Percentiles rank a stretch among this genome's conserved stretches.
Evolutionary conservation across 2,329 filamentous ascomycete genomes (phyloP).

Genomic region (Pseudogymnoascus sp.): DNA sequence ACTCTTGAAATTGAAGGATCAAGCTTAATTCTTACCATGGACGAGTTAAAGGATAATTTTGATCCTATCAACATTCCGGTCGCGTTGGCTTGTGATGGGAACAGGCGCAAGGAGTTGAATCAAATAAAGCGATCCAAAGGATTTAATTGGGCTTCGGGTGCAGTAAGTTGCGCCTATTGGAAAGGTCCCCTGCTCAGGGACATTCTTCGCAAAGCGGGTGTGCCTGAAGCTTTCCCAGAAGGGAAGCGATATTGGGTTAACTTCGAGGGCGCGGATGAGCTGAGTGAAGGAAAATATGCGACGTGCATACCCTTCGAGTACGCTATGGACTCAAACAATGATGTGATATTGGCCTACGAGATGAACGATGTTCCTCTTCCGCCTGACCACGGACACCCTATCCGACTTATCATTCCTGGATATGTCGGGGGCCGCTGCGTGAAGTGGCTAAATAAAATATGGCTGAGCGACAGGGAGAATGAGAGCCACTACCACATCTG

Average conservation of each 20-base stretch:
- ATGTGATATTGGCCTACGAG: slow-evolving; percentile 40
- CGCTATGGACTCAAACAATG: slow-evolving; percentile 38
- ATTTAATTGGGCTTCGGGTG: slow-evolving; percentile 39
- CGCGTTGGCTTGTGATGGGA: slow-evolving; percentile 41
- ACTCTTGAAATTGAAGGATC: slow-evolving; percentile 35
- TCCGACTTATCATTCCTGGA: slow-evolving; percentile 35
- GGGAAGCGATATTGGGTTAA: slow-evolving; percentile 35
- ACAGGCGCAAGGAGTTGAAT: slow-evolving; percentile 43
- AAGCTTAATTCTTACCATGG: slow-evolving; percentile 31
- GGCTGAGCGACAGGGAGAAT: slow-evolving; percentile 36
- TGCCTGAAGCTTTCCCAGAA: slow-evolving; percentile 20
- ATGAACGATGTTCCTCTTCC: slow-evolving; percentile 39
- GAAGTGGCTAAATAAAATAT: slow-evolving; percentile 39
- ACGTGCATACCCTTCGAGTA: slow-evolving; percentile 41
- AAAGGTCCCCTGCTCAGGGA: slow-evolving; percentile 39
- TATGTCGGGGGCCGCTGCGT: slow-evolving; percentile 37
- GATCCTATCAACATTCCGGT: slow-evolving; percentile 40
- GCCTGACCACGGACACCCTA: slow-evolving; percentile 38
- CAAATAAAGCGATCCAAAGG: slow-evolving; percentile 37
- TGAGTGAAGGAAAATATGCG: slow-evolving; percentile 39
- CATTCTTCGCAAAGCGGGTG: slow-evolving; percentile 35
- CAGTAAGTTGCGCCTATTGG: slow-evolving; percentile 42
- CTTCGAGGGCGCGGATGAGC: slow-evolving; percentile 41
- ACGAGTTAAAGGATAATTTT: slow-evolving; percentile 36
- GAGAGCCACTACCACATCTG: slow-evolving; percentile 40